Evolutionary conservation across 306 rosid species (phyloP).

Genomic region (Ziziphus jujuba): DNA sequence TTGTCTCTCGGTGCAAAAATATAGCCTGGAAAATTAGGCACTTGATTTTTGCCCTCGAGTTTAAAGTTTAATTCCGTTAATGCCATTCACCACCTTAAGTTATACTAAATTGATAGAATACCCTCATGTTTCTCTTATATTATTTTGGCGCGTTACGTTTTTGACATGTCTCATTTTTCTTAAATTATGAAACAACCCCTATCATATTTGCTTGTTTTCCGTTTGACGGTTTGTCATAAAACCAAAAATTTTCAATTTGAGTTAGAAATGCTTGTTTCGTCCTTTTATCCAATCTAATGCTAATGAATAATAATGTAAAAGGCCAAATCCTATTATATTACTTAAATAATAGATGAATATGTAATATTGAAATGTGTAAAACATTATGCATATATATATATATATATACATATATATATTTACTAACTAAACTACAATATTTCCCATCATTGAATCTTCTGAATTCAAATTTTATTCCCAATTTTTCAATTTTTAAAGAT

Average conservation of each 20-base stretch:
- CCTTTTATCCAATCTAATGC: too few species aligned
- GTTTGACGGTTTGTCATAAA: too few species aligned
- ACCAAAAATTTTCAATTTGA: too few species aligned
- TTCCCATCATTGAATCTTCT: too few species aligned
- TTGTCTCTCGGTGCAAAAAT: not conserved
- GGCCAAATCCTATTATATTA: slow-evolving; percentile 5
- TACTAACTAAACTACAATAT: too few species aligned
- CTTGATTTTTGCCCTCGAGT: not conserved
- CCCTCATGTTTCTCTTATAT: not conserved
- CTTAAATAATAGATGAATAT: not conserved
- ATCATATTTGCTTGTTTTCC: too few species aligned
- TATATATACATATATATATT: too few species aligned
- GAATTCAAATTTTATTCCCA: too few species aligned
- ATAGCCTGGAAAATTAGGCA: not conserved
- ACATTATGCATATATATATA: too few species aligned
- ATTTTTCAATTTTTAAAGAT: too few species aligned
- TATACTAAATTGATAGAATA: not conserved
- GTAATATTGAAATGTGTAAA: not conserved
- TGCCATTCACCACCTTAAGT: slow-evolving; percentile 25
- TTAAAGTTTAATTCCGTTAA: slow-evolving; percentile 1
- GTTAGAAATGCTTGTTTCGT: too few species aligned
- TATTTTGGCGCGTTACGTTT: not conserved
- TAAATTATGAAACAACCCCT: too few species aligned
- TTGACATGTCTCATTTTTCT: not conserved
- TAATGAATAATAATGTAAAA: not conserved